Conservation (phyloP, 2,329 filamentous ascomycete species). For the Colletotrichum sp. region DNA sequence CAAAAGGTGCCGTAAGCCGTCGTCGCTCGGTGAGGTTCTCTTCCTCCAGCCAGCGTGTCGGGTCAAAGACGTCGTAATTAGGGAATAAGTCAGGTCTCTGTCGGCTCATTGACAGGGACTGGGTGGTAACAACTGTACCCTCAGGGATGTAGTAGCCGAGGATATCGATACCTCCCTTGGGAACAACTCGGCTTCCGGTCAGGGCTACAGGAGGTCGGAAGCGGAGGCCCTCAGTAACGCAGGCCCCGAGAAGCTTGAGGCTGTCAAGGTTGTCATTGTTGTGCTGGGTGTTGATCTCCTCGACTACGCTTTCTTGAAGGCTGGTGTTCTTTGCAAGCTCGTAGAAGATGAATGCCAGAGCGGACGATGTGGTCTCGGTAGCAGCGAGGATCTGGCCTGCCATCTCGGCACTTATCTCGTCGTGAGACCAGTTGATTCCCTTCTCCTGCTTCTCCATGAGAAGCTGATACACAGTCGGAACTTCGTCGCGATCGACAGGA, state of each 20-base stretch:
- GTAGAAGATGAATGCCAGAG: conserved; percentile 24
- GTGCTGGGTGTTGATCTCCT: conserved; percentile 1
- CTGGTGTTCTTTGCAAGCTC: conserved; percentile 13
- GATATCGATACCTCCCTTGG: not conserved
- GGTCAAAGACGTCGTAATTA: not conserved
- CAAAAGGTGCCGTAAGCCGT: not conserved
- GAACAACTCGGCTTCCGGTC: not conserved
- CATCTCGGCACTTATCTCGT: conserved; percentile 23
- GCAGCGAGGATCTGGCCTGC: conserved; percentile 23
- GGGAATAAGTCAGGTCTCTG: not conserved
- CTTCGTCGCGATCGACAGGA: not conserved
- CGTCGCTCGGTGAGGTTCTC: not conserved
- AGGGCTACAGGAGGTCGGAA: not conserved
- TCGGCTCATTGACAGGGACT: not conserved
- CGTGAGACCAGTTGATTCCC: not conserved
- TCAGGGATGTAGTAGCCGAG: not conserved
- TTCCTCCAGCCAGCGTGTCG: not conserved
- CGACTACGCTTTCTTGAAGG: not conserved
- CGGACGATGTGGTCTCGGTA: conserved; percentile 23
- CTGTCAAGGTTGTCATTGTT: not conserved
- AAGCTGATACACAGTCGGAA: conserved; percentile 12
- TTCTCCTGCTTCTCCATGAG: conserved; percentile 13
- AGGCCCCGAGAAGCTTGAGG: not conserved
- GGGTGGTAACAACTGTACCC: not conserved
- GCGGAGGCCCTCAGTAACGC: not conserved